A percentile compares a stretch with the other conserved stretches of the same genome.
Evolutionary conservation across 1,139 yeast species (phyloP).

Genomic region (Kodamaea plutei): DNA sequence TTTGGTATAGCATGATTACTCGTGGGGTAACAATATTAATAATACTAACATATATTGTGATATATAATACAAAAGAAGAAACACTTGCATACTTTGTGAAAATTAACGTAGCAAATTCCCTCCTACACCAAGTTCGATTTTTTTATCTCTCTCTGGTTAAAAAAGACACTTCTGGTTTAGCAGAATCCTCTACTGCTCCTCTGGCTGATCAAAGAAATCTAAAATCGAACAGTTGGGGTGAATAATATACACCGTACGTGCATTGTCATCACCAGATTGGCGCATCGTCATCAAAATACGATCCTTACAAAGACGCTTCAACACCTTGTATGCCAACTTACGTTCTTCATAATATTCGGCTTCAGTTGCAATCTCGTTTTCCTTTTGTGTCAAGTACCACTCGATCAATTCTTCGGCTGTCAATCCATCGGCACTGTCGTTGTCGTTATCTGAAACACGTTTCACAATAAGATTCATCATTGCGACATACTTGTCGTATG

Average conservation of each 20-base stretch:
- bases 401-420: constrained; percentile 68
- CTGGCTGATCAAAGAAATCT: constrained; percentile 44
- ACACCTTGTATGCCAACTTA: constrained; percentile 70
- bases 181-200: no score
- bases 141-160: no score
- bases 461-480: constrained; percentile 81
- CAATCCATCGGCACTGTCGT: constrained; percentile 57
- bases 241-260: constrained; percentile 54
- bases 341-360: constrained; percentile 70
- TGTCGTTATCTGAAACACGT: constrained; percentile 58
- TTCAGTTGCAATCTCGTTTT: constrained; percentile 66
- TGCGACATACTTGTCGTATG: constrained; percentile 82
- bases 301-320: constrained; percentile 81
- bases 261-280: constrained; percentile 14
- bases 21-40: no score
- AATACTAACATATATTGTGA: no score
- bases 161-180: no score
- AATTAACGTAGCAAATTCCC: no score
- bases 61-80: no score
- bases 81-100: no score
- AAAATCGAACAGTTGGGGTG: constrained; percentile 88
- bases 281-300: constrained; percentile 76
- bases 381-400: constrained; percentile 77
- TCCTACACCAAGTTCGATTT: no score
- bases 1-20: no score